Base-by-base conservation (phyloP, 352 stramenopile genomes). In the Elongisporangium anandrum region DNA sequence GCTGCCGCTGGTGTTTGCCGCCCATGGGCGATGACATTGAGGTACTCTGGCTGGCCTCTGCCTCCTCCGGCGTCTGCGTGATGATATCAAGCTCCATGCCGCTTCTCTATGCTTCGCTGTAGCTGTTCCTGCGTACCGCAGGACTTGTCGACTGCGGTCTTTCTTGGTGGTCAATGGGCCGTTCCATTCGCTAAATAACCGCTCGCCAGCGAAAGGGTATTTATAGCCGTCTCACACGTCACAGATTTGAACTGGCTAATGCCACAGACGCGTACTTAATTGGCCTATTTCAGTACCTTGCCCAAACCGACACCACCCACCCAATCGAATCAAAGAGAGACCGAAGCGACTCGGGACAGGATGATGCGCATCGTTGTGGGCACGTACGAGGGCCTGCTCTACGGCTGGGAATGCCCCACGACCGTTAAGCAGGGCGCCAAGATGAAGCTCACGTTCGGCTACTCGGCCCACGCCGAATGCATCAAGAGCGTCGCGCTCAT, bases 391-490 rank as follows among this genome's bases (percentile, higher is more conserved):
- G 87, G 87, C 56, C 77, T 93, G 49, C 72, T 96, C 23, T 94
- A 94, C 63, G 87, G 87, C 19, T 96, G 87, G 87, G 77, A 92
- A 56, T 72, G 81, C 52, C 68, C 72, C 45, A 73, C 68, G 45
- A 62, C 60, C 23, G 51, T 64, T 34, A 67, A 71, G 16, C 69
- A 70, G 39, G 48, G 23, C 39, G 68, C 70, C 23, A 84, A 82
- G 61, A 88, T 95, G 72, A 94, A 91, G 70, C 79, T 95, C 50
- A 92, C 74, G 15, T 96, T 94, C 54, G 84, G 82, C 34, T 96
- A 93, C 63, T 72, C 81, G 38, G 87, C 85, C 50, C 87, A 96
- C 69, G 61, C 77, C 17, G 87, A 94, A 57, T 94, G 85, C 64
- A 91, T 94, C 75, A 94, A 94, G 64, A 91, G 81, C 61, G 81